Percentiles rank a stretch among this genome's conserved stretches.
Conservation (phyloP, 257 asterid genomes). For the Solanum gandarillasii region DNA sequence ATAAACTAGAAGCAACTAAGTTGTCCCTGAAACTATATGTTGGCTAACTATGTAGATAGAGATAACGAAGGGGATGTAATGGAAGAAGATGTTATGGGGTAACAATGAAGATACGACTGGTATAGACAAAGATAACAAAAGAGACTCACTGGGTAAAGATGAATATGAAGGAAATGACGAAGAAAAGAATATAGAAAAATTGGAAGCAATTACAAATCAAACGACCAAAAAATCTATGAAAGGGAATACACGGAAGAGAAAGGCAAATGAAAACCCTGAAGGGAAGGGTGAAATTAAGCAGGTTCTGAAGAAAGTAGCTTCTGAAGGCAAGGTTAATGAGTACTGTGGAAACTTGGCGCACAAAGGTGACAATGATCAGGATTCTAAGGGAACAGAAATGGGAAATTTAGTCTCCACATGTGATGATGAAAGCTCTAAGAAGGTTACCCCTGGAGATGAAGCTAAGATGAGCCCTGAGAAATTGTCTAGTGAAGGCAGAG, state of each 20-base stretch:
- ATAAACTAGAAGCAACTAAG: neutral
- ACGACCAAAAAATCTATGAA: neutral
- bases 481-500: slow-evolving; percentile 16
- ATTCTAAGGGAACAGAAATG: neutral
- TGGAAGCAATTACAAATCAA: slow-evolving; percentile 13
- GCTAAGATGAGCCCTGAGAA: slow-evolving; percentile 17
- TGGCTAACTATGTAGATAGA: slow-evolving; percentile 6
- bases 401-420: neutral
- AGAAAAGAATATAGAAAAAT: slow-evolving; percentile 16
- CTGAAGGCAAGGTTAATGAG: neutral
- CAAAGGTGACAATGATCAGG: neutral
- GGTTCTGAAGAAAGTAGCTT: neutral
- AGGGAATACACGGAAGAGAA: neutral
- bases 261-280: neutral
- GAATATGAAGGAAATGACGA: slow-evolving; percentile 8
- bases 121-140: slow-evolving; percentile 15
- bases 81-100: slow-evolving; percentile 16
- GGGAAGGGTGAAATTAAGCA: neutral
- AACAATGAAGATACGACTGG: slow-evolving; percentile 1
- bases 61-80: slow-evolving; percentile 7
- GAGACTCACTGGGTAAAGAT: slow-evolving; percentile 7
- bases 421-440: slow-evolving; percentile 2
- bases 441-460: slow-evolving; percentile 11
- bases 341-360: neutral
- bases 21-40: neutral